Evolutionary conservation across 768 basidiomycete genomes (phyloP).

Genomic region (Amanita muscaria): DNA sequence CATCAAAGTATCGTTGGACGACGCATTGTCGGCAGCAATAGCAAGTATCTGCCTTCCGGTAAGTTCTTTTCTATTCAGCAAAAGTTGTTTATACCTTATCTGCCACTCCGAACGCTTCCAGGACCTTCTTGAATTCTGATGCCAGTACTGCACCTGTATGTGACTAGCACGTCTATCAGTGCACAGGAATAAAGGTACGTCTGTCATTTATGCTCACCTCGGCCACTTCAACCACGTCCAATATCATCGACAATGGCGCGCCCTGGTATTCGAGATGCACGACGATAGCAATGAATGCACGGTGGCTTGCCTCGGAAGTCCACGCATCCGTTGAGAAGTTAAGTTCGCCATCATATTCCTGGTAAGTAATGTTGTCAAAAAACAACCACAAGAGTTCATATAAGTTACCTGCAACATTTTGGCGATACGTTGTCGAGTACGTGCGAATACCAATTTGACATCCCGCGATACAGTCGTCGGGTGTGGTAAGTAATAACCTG

Average conservation of each 20-base stretch:
- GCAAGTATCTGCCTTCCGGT: slow-evolving; percentile 21
- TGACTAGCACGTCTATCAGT: background rate
- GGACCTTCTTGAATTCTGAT: too few species aligned
- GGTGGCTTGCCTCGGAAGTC: background rate
- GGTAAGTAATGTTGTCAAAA: background rate
- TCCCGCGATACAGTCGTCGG: slow-evolving; percentile 7
- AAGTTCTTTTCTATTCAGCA: too few species aligned
- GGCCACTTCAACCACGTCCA: background rate
- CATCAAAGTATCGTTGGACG: slow-evolving; percentile 28
- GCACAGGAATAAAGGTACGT: too few species aligned
- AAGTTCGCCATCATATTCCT: slow-evolving; percentile 18
- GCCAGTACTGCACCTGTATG: background rate
- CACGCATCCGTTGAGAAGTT: background rate
- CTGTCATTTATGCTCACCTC: slow-evolving; percentile 25
- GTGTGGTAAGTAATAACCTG: slow-evolving; percentile 10
- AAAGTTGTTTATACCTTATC: too few species aligned
- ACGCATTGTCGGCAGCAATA: slow-evolving; percentile 27
- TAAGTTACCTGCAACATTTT: background rate
- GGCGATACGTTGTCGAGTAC: background rate
- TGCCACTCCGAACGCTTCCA: too few species aligned
- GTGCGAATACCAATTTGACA: background rate
- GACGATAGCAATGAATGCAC: background rate
- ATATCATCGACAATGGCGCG: background rate
- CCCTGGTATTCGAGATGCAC: background rate
- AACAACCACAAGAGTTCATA: slow-evolving; percentile 12